phyloP scores from a whole-genome alignment of 495 filamentous ascomycete genomes.

The Halenospora varia region DNA sequence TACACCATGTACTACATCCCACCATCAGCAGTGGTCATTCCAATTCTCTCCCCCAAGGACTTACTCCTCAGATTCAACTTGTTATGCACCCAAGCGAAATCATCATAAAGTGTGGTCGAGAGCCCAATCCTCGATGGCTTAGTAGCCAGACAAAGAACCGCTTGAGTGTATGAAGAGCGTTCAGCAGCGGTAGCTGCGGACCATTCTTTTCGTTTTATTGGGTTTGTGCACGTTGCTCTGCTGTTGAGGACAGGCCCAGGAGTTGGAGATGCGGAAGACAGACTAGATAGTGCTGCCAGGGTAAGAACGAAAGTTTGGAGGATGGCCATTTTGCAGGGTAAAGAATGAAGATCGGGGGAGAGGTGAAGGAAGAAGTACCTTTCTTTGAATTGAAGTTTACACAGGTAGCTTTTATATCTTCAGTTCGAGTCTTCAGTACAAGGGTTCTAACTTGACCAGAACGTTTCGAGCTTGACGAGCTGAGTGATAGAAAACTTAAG shows the following conservation, averaged over 20 bases:
- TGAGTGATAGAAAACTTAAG: too few species aligned
- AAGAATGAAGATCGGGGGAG: too few species aligned
- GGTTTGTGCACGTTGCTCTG: neutral
- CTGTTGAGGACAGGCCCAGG: neutral
- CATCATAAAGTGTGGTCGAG: constrained; percentile 7
- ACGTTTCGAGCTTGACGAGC: too few species aligned
- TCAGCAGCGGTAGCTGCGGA: constrained; percentile 1
- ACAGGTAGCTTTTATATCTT: too few species aligned
- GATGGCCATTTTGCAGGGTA: neutral
- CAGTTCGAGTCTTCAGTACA: too few species aligned
- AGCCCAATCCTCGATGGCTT: constrained; percentile 6
- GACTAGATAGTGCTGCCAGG: neutral
- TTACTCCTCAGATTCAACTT: neutral
- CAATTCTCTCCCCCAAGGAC: neutral
- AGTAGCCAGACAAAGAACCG: constrained; percentile 9
- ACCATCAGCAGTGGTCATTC: neutral
- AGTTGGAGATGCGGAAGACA: neutral
- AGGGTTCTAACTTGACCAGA: too few species aligned
- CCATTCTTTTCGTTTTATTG: constrained; percentile 11
- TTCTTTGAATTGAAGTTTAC: too few species aligned
- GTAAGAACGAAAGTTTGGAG: neutral
- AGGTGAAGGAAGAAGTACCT: too few species aligned
- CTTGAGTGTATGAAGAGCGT: constrained; percentile 1
- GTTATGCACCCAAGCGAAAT: constrained; percentile 12
- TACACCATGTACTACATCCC: neutral